Conservation (phyloP, 2,329 filamentous ascomycete genomes). For the Scleromitrula shiraiana region DNA sequence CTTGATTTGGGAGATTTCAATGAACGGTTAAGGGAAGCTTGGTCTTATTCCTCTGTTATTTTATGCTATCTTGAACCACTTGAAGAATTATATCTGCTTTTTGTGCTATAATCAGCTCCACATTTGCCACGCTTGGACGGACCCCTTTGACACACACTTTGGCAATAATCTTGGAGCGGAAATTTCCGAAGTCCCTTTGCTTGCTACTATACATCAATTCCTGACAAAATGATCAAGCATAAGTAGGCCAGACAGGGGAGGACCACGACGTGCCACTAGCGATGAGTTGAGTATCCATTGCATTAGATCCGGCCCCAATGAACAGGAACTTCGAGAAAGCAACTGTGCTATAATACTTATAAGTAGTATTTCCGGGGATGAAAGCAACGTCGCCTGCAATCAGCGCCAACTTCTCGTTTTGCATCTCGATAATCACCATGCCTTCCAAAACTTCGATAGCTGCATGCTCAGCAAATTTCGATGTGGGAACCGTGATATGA, state of each 20-base stretch:
- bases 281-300: slow-evolving; percentile 17
- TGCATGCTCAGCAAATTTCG: slow-evolving; percentile 27
- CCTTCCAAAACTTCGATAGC: slow-evolving; percentile 35
- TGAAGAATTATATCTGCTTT: too few species aligned
- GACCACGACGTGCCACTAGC: slow-evolving; percentile 11
- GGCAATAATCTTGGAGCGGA: too few species aligned
- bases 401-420: slow-evolving; percentile 26
- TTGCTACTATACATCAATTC: too few species aligned
- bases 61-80: too few species aligned
- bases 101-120: too few species aligned
- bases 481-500: slow-evolving; percentile 18
- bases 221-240: background rate
- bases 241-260: slow-evolving; percentile 17
- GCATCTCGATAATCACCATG: slow-evolving; percentile 29
- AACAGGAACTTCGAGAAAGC: slow-evolving; percentile 19
- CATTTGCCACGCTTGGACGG: too few species aligned
- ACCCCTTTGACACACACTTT: too few species aligned
- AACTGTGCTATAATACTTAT: slow-evolving; percentile 30
- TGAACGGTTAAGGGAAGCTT: too few species aligned
- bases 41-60: too few species aligned
- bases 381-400: slow-evolving; percentile 34
- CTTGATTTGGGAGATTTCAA: too few species aligned
- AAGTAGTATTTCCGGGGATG: slow-evolving; percentile 29
- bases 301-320: slow-evolving; percentile 12
- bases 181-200: too few species aligned